Evolutionary conservation across 257 asterid genomes (phyloP).

Genomic region (Solanum arcanum): DNA sequence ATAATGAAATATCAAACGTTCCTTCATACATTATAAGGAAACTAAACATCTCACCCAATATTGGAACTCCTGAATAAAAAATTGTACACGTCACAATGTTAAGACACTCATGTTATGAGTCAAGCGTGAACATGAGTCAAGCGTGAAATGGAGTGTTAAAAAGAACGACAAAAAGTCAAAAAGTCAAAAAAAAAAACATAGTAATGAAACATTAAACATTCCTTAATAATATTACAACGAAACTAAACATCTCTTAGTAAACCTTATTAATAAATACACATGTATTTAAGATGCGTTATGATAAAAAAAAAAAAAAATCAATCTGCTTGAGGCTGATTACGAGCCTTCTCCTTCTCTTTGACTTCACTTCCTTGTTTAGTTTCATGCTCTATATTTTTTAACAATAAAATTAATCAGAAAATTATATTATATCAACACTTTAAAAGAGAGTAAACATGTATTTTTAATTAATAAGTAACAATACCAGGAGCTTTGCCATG

Average conservation of each 20-base stretch:
- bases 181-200: too few relatives aligned
- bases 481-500: constrained; percentile 8
- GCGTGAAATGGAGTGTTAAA: too few relatives aligned
- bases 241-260: neutral
- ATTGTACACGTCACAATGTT: too few relatives aligned
- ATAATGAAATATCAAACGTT: too few relatives aligned
- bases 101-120: too few relatives aligned
- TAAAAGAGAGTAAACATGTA: neutral
- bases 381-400: constrained; percentile 14
- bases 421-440: neutral
- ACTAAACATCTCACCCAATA: too few relatives aligned
- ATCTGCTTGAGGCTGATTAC: constrained; percentile 20
- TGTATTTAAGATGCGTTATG: neutral
- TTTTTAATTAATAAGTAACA: too few relatives aligned
- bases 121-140: accelerated
- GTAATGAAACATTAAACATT: too few relatives aligned
- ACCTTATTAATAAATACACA: neutral
- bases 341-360: constrained; percentile 51
- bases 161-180: too few relatives aligned
- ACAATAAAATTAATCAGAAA: neutral
- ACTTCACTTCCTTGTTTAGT: constrained; percentile 51
- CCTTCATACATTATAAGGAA: too few relatives aligned
- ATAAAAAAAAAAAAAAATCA: too few relatives aligned
- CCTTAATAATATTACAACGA: neutral
- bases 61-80: too few relatives aligned